phyloP scores from a whole-genome alignment of 306 rosid genomes.

The Abrus precatorius region DNA sequence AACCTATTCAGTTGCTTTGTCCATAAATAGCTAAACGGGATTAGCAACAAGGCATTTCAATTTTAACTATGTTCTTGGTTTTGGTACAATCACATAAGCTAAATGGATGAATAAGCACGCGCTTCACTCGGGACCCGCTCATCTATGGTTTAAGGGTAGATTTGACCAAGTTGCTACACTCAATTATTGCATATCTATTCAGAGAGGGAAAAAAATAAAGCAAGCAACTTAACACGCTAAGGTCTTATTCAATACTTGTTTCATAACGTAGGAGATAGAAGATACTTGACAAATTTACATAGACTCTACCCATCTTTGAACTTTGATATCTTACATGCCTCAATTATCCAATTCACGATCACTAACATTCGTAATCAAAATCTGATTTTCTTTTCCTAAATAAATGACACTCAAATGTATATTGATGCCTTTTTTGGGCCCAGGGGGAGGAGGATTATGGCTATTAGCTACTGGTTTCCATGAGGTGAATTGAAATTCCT shows the following conservation, averaged over 20 bases:
- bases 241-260: neutral
- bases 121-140: conserved; percentile 18
- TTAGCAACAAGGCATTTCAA: neutral
- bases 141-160: neutral
- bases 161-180: conserved; percentile 13
- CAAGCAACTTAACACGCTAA: neutral
- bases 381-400: conserved; percentile 24
- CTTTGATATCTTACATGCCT: conserved; percentile 41
- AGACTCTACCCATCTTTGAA: neutral
- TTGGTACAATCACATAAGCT: neutral
- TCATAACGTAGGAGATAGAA: conserved; percentile 14
- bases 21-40: neutral
- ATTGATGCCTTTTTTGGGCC: neutral
- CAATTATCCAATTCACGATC: conserved; percentile 41
- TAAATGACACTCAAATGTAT: conserved; percentile 14
- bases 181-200: conserved; percentile 28
- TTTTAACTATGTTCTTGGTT: conserved; percentile 25
- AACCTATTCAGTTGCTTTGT: conserved; percentile 13
- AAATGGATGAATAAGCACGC: conserved; percentile 35
- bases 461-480: conserved; percentile 5
- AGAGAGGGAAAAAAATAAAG: neutral
- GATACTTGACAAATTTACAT: conserved; percentile 22
- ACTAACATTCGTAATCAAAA: conserved; percentile 30
- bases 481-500: conserved; percentile 30
- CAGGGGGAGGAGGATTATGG: conserved; percentile 5